Percentiles rank a stretch among this genome's conserved stretches.
These are phyloP conservation scores for Podospora tetraspora DNA, from an alignment of 495 filamentous ascomycete genomes.

Conservation along the genomic window DNA sequence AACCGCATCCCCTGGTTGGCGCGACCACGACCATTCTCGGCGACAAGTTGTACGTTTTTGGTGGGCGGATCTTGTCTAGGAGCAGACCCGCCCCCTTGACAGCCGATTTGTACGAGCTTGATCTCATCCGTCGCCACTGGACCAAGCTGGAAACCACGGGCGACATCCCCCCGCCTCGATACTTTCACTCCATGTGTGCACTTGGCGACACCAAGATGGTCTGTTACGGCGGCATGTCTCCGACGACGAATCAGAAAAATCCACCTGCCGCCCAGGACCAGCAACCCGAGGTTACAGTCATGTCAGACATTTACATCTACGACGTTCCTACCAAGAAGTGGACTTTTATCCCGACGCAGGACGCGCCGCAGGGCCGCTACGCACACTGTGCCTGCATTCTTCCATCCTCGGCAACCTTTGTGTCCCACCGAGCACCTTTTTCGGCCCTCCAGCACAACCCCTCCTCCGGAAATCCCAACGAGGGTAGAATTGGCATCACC, in stretches of 20 bases:
- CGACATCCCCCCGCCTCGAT: slow-evolving; percentile 82
- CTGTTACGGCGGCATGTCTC: slow-evolving; percentile 97
- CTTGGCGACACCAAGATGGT: slow-evolving; percentile 94
- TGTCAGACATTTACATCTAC: slow-evolving; percentile 97
- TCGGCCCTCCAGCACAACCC: slow-evolving; percentile 88
- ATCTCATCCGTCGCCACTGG: slow-evolving; percentile 89
- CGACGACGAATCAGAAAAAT: slow-evolving; percentile 51
- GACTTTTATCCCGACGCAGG: slow-evolving; percentile 73
- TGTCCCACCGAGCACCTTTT: slow-evolving; percentile 72
- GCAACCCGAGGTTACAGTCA: slow-evolving; percentile 87
- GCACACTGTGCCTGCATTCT: slow-evolving; percentile 94
- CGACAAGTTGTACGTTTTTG: slow-evolving; percentile 94
- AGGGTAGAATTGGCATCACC: slow-evolving; percentile 76
- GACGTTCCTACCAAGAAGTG: slow-evolving; percentile 81
- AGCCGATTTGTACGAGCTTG: slow-evolving; percentile 85
- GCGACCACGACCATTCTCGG: slow-evolving; percentile 92
- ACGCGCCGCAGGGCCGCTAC: slow-evolving; percentile 89
- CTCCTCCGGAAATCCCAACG: slow-evolving; percentile 69
- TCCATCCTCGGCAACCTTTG: slow-evolving; percentile 78
- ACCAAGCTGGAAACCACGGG: slow-evolving; percentile 77
- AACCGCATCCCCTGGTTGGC: slow-evolving; percentile 86
- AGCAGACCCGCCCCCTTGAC: slow-evolving; percentile 74
- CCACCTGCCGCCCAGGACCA: slow-evolving; percentile 51
- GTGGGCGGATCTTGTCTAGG: slow-evolving; percentile 79
- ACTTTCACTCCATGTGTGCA: slow-evolving; percentile 93